Evolutionary conservation across 2,329 filamentous ascomycete genomes (phyloP), one percentile per base, ranked within the genome.

Genomic region (Byssothecium circinans): DNA sequence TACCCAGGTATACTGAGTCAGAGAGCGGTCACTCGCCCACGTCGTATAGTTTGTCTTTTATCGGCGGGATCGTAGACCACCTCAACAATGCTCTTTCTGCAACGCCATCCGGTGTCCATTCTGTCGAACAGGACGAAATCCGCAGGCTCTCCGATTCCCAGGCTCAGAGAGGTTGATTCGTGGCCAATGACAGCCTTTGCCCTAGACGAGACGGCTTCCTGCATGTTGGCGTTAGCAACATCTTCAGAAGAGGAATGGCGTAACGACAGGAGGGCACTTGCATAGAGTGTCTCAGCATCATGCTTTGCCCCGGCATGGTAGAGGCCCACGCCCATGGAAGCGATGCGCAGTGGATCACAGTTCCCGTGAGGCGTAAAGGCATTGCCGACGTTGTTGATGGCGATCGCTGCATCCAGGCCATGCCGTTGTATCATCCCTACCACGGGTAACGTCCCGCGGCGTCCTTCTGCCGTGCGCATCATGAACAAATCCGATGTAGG

Each of bases 341-440:
- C 84, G 35, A 88, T 70, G 33, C 75, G 74, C 40, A 89, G 63
- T 1, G 86, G 86, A 69, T 89, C 86, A 32, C 80, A 83, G 15
- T 75, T 82, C 0, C 86, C 86, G 60, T 85, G 81, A 0, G 86
- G 86, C 6, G 86, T 89, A 58, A 89, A 89, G 0, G 86, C 84
- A 61, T 89, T 89, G 15, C 86, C 86, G 12, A 89, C 81, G 58
- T 89, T 89, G 60, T 89, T 89, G 30, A 87, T 77, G 2, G 83
- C 80, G 4, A 89, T 76, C 12, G 82, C 82, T 17, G 78, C 83
- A 49, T 83, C 76, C 3, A 89, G 63, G 0, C 75, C 75, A 50
- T 83, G 77, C 18, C 80, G 72, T 32, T 77, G 74, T 50, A 88
- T 85, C 70, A 89, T 74, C 3, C 80, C 71, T 0, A 80, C 76